Conservation (phyloP, 306 rosid genomes). For the Clitoria ternatea region DNA sequence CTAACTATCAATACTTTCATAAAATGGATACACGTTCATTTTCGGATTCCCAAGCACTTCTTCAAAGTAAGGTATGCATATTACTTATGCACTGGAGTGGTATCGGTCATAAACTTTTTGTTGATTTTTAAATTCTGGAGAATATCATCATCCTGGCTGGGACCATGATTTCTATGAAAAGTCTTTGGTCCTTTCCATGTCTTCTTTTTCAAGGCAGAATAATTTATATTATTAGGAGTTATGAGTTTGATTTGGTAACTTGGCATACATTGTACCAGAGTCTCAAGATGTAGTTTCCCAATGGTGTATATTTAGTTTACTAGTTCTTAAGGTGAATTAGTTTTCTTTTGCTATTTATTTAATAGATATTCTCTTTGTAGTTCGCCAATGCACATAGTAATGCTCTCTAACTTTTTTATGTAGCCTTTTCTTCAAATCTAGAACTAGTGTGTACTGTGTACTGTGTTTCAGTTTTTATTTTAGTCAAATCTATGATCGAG, state of each 20-base stretch:
- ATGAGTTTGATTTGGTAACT: not conserved
- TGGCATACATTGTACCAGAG: not conserved
- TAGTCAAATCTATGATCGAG: not conserved
- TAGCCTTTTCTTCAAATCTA: not conserved
- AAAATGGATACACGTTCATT: conserved; percentile 51
- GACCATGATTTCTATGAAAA: not conserved
- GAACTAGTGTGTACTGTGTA: not conserved
- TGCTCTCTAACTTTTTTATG: not conserved
- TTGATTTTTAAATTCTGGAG: not conserved
- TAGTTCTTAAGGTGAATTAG: not conserved
- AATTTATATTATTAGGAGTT: not conserved
- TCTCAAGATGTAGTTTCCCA: not conserved
- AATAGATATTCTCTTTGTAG: not conserved
- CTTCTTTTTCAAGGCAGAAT: not conserved
- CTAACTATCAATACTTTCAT: conserved; percentile 21
- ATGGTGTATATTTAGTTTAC: not conserved
- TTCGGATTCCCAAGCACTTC: conserved; percentile 50
- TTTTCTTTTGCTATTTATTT: not conserved
- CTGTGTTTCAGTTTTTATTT: not conserved
- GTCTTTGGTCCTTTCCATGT: not conserved
- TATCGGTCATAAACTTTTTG: not conserved
- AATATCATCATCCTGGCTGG: not conserved
- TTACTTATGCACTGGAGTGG: not conserved
- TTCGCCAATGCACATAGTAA: not conserved
- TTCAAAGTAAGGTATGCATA: conserved; percentile 51